Conservation (phyloP, 306 rosid species). For the Quercus aquifolioides region DNA sequence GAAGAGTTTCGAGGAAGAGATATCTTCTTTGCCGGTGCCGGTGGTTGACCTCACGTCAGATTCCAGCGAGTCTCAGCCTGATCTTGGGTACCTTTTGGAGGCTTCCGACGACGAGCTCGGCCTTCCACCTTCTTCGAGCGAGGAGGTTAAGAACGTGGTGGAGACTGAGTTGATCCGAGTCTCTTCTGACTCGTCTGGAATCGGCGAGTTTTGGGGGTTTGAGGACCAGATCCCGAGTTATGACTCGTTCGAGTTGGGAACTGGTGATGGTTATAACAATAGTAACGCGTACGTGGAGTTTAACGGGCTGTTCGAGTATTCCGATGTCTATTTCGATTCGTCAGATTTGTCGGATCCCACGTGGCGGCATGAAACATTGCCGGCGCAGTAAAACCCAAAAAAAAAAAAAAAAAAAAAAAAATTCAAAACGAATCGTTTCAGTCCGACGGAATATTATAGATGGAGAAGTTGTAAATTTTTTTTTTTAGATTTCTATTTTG, state of each 20-base stretch:
- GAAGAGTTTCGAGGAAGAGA: conserved; percentile 76
- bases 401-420: neutral
- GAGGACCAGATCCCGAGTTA: conserved; percentile 59
- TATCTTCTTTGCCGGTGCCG: conserved; percentile 44
- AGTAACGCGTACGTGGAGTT: conserved; percentile 45
- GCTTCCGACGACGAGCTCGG: conserved; percentile 95
- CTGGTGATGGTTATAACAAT: conserved; percentile 6
- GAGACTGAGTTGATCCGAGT: conserved; percentile 44
- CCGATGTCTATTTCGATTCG: conserved; percentile 64
- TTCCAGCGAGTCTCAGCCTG: conserved; percentile 67
- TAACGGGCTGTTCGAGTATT: conserved; percentile 63
- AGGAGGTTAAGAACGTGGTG: conserved; percentile 17
- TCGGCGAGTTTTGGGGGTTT: conserved; percentile 65
- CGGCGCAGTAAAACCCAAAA: conserved; percentile 45
- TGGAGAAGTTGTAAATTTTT: conserved; percentile 37
- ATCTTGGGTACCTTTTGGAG: conserved; percentile 66
- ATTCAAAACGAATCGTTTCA: neutral
- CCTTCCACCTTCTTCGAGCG: conserved; percentile 49
- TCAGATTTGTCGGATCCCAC: conserved; percentile 45
- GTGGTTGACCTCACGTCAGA: conserved; percentile 43
- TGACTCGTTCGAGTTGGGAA: conserved; percentile 60
- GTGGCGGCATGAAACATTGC: conserved; percentile 65
- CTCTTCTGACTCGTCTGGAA: conserved; percentile 54
- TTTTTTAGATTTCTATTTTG: neutral
- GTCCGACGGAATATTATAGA: neutral